Evolutionary conservation across 805 yeast species (phyloP), one percentile per base, ranked within the genome.

Genomic region (Saturnispora sanitii): DNA sequence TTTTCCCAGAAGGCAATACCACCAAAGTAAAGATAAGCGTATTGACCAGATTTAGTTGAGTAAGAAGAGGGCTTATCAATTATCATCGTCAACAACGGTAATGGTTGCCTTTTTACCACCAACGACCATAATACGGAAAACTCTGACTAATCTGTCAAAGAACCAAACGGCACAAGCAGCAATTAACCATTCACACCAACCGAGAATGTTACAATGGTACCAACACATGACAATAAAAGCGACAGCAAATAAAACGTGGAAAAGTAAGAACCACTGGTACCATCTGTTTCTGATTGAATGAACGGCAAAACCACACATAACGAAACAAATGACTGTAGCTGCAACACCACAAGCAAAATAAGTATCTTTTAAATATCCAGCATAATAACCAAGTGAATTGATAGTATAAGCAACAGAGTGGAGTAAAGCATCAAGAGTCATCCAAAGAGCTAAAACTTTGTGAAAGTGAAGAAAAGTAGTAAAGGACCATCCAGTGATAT

Each of bases 1-100:
- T 80, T 73, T 55, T 81, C 85, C 77, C 79, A 79, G 52, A 77
- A 75, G 27, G 67, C 55, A 5, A 62, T 53, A 41, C 70, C 62
- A 40, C 75, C 46, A 53, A 79, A 74, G 57, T 79, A 75, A 30
- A 81, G 54, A 50, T 61, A 81, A 1, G 69, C 75, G 54, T 61
- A 74, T 13, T 70, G 63, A 21, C 83, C 82, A 2, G 86, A 79
- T 42, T 51, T 60, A 17, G 70, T 61, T 30, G 61, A 62, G 69
- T 79, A 73, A 39, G 51, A 54, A 4, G 53, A 20, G 26, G 42
- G 42, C 18, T 23, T 34, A 5, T 22, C 16, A 22, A 44, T 40
- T 27, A 12, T 34, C 38, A 11, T 41, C 44, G 17, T 37, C 42
- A 19, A 35, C 36, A 6, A 29, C 26, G 6, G 42, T 31, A 2